These are phyloP conservation scores for Dalbergia cultrata DNA, from an alignment of 306 rosid species.

Conservation along the genomic window DNA sequence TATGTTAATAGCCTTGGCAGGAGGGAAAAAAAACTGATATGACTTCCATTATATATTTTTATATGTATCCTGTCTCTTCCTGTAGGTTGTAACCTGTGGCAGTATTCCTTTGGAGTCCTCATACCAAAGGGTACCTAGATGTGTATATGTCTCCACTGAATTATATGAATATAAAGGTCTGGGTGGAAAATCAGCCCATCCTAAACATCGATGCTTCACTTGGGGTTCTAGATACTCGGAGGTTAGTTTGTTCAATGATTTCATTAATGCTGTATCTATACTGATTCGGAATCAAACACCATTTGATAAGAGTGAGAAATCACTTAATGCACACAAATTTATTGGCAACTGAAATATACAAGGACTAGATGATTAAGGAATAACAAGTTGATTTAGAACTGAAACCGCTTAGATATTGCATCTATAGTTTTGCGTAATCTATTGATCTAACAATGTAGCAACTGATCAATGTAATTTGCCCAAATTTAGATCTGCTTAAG, in stretches of 20 bases:
- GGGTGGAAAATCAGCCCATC: constrained; percentile 81
- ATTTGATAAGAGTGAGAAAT: neutral
- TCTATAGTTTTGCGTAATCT: neutral
- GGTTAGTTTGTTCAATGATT: constrained; percentile 63
- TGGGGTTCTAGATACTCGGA: constrained; percentile 90
- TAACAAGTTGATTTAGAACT: neutral
- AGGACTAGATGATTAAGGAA: constrained; percentile 13
- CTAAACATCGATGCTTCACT: constrained; percentile 75
- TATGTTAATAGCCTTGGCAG: constrained; percentile 12
- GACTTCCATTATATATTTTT: neutral
- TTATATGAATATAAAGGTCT: constrained; percentile 84
- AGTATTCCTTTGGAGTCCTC: constrained; percentile 98
- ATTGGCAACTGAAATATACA: constrained; percentile 14
- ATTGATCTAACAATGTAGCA: constrained; percentile 11
- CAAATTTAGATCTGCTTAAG: neutral
- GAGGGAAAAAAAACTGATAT: constrained; percentile 1
- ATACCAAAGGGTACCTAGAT: constrained; percentile 85
- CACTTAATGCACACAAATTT: neutral
- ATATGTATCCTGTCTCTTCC: constrained; percentile 38
- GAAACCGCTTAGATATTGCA: neutral
- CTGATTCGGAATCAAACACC: constrained; percentile 9
- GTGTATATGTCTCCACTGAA: constrained; percentile 89
- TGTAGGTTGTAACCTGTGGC: constrained; percentile 98
- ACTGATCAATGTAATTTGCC: neutral
- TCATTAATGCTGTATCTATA: constrained; percentile 26